Evolutionary conservation across 306 rosid genomes (phyloP).

Genomic region (apple (Malus domestica)): DNA sequence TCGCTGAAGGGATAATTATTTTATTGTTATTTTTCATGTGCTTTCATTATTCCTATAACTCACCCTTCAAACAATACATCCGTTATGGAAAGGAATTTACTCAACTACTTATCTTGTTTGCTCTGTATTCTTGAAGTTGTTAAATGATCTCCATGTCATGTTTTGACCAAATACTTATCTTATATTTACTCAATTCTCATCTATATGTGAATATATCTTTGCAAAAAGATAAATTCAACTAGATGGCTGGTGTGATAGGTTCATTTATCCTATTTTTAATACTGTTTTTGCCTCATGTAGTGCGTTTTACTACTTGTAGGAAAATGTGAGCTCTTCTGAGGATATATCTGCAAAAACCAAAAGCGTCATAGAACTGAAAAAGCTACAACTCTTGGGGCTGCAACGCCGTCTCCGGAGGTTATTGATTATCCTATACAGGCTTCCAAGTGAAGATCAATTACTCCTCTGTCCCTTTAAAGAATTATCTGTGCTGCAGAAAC

Average conservation of each 20-base stretch:
- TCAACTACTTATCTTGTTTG: neutral
- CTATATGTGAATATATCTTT: neutral
- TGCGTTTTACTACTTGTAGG: slow-evolving; percentile 38
- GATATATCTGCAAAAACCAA: slow-evolving; percentile 94
- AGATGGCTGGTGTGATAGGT: neutral
- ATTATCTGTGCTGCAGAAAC: neutral
- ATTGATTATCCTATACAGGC: slow-evolving; percentile 1
- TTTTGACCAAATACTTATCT: neutral
- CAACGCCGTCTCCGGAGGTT: slow-evolving; percentile 95
- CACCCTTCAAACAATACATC: neutral
- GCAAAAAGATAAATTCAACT: neutral
- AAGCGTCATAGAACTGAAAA: slow-evolving; percentile 97
- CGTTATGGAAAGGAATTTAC: neutral
- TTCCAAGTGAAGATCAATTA: neutral
- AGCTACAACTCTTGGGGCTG: slow-evolving; percentile 85
- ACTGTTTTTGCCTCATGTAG: slow-evolving; percentile 1
- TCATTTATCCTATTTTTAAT: slow-evolving; percentile 1
- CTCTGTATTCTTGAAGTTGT: neutral
- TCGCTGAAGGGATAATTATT: neutral
- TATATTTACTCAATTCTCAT: neutral
- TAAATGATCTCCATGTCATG: neutral
- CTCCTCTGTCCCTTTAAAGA: neutral
- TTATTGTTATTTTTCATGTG: neutral
- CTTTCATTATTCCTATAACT: neutral
- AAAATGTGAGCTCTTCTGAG: slow-evolving; percentile 87